Evolutionary conservation across 2,329 filamentous ascomycete species (phyloP), one percentile per base, ranked within the genome.

Genomic region (Coniosporium tulheliwenetii): DNA sequence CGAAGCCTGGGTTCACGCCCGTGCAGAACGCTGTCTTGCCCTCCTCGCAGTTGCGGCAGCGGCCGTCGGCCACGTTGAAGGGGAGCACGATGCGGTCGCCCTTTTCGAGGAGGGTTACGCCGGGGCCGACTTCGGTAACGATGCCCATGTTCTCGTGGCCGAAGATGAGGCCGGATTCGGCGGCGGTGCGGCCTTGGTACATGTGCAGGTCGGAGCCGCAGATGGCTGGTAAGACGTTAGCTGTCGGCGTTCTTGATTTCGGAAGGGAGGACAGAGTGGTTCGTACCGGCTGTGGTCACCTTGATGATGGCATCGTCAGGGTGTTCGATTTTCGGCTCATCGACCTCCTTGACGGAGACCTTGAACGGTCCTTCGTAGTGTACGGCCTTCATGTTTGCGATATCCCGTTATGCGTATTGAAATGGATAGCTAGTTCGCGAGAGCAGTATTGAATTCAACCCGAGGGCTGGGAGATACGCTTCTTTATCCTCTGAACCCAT

Each of bases 171-270:
- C 76, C 76, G 1, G 67, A 57, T 50, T 79, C 64, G 3, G 76
- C 76, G 5, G 75, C 74, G 0, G 75, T 80, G 40, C 76, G 59
- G 1, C 76, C 77, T 54, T 80, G 73, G 44, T 81, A 81, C 73
- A 77, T 77, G 53, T 75, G 57, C 43, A 63, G 48, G 44, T 62
- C 54, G 5, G 33, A 39, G 10, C 46, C 46, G 41, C 46, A 48
- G 31, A 48, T 48, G 9, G 46, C 46, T 46, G 29, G 29, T 12
- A 19, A 37, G 15, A 13, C 15, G n/a, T 10, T 13, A 15, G n/a
- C 16, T 13, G 36, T 26, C 10, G 5, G n/a, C 9, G 10, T 8
- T 13, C n/a, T 15, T 5, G 5, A 8, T 10, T 14, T 5, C 36
- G 2, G 13, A 5, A 5, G 15, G 16, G 36, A 33, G 31, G 2